phyloP scores from a whole-genome alignment of 805 yeast species.

The Ogataea saltuana region DNA sequence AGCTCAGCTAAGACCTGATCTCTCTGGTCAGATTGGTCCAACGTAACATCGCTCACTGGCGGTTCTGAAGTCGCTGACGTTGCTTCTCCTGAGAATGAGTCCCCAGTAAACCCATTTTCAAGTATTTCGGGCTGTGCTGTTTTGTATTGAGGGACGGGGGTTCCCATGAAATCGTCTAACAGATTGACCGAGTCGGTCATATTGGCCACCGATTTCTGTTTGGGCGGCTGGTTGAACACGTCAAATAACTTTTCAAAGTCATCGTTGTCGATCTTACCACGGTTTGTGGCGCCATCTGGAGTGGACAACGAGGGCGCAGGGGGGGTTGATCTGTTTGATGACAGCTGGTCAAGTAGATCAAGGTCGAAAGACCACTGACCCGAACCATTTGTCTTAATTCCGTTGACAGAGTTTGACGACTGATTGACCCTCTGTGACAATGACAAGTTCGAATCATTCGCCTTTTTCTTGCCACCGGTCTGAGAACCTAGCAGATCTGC shows the following conservation, averaged over 20 bases:
- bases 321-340: slow-evolving; percentile 12
- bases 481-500: slow-evolving; percentile 41
- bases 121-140: neutral
- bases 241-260: slow-evolving; percentile 26
- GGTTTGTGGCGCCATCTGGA: too few species aligned
- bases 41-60: neutral
- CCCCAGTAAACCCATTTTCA: neutral
- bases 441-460: slow-evolving; percentile 30
- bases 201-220: neutral
- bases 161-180: slow-evolving; percentile 3
- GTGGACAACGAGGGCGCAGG: slow-evolving; percentile 1
- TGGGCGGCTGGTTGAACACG: slow-evolving; percentile 20
- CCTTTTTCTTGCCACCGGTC: slow-evolving; percentile 29
- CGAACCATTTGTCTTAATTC: slow-evolving; percentile 11
- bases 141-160: neutral
- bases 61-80: neutral
- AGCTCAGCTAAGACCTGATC: slow-evolving; percentile 65
- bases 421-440: slow-evolving; percentile 38
- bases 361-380: slow-evolving; percentile 37
- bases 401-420: slow-evolving; percentile 10
- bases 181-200: neutral
- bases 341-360: slow-evolving; percentile 37
- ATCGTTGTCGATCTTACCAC: slow-evolving; percentile 4
- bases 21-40: slow-evolving; percentile 25
- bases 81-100: neutral